phyloP scores from a whole-genome alignment of 176 grass and related monocot genomes.

The Miscanthus lutarioriparius region DNA sequence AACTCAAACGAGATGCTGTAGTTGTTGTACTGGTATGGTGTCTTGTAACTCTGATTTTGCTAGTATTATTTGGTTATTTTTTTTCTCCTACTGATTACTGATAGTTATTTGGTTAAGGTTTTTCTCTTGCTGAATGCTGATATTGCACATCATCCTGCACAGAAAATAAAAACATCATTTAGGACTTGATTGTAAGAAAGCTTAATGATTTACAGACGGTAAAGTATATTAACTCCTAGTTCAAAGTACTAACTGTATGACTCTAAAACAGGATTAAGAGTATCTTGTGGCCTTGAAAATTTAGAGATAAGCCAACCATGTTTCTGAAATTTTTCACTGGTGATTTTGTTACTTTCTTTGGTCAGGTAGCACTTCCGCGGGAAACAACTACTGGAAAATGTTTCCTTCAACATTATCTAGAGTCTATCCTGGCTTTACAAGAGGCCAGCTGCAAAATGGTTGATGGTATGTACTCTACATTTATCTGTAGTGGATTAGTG shows the following conservation, averaged over 20 bases:
- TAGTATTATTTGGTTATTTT: background rate
- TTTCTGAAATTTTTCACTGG: background rate
- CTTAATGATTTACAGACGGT: background rate
- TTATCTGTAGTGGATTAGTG: background rate
- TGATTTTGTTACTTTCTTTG: constrained; percentile 27
- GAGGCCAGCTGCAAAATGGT: constrained; percentile 68
- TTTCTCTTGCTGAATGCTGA: background rate
- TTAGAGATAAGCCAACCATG: background rate
- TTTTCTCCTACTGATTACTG: background rate
- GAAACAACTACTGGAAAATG: constrained; percentile 88
- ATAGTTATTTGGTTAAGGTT: background rate
- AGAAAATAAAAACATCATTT: background rate
- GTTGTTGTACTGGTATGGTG: background rate
- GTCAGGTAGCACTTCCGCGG: constrained; percentile 83
- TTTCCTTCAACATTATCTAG: constrained; percentile 93
- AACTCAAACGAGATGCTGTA: background rate
- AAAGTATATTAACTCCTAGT: background rate
- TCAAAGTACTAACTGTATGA: background rate
- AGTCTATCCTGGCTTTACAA: constrained; percentile 88
- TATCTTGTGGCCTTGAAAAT: background rate
- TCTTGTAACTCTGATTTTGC: background rate
- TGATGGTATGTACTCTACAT: constrained; percentile 48
- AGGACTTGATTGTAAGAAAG: background rate
- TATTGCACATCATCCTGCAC: background rate
- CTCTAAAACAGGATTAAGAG: background rate